A percentile compares a stretch with the other conserved stretches of the same genome.
Conservation (phyloP, 2,329 filamentous ascomycete species). For the Claviceps pazoutovae region DNA sequence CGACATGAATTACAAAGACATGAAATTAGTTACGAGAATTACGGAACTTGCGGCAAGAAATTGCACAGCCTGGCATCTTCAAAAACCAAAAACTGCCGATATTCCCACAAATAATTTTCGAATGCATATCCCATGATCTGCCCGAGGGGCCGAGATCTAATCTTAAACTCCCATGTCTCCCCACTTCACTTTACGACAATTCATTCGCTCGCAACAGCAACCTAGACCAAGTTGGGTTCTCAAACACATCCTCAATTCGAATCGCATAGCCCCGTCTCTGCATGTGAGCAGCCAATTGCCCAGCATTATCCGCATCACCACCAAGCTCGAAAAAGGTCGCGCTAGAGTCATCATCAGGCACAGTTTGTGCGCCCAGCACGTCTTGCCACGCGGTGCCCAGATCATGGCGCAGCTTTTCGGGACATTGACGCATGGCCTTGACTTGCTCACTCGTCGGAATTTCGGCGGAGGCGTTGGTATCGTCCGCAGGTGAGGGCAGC, state of each 20-base stretch:
- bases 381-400: neutral
- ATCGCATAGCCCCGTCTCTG: neutral
- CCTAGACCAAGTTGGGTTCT: neutral
- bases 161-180: neutral
- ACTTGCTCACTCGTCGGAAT: neutral
- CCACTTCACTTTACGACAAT: neutral
- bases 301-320: slow-evolving; percentile 1
- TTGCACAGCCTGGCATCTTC: too few species aligned
- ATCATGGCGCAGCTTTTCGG: neutral
- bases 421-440: neutral
- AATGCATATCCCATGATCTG: too few species aligned
- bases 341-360: neutral
- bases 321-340: neutral
- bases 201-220: neutral
- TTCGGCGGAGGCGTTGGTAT: too few species aligned
- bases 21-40: too few species aligned
- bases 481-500: neutral
- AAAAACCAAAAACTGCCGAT: too few species aligned
- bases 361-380: neutral
- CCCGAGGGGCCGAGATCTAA: neutral
- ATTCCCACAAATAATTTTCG: too few species aligned
- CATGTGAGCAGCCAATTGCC: slow-evolving; percentile 1
- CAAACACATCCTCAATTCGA: slow-evolving; percentile 1
- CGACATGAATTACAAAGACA: too few species aligned
- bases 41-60: too few species aligned